Evolutionary conservation across 345 rosid species (phyloP).

Genomic region (Ailanthus altissimus): DNA sequence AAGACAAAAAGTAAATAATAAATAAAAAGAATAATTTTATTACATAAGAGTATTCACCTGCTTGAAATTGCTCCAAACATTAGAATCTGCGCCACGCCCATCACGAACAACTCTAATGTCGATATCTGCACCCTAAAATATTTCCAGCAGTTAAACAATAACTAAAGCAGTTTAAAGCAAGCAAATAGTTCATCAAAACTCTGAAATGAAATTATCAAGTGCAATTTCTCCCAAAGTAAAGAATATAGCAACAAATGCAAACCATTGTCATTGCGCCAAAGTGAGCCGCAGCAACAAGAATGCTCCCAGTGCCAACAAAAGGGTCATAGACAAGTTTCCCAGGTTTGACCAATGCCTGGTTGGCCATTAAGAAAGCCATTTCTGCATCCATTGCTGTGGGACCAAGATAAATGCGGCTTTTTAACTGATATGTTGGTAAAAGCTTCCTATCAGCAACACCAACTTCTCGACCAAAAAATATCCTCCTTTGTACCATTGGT

Average conservation of each 20-base stretch:
- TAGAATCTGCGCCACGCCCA: slow-evolving; percentile 96
- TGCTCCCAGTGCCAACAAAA: slow-evolving; percentile 96
- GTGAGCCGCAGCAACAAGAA: slow-evolving; percentile 89
- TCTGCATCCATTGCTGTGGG: slow-evolving; percentile 99
- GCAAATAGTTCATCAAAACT: slow-evolving; percentile 9
- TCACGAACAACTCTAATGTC: slow-evolving; percentile 95
- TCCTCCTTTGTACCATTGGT: slow-evolving; percentile 64
- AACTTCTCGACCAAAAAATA: slow-evolving; percentile 89
- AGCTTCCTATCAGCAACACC: slow-evolving; percentile 92
- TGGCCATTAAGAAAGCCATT: slow-evolving; percentile 95
- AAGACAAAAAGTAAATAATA: too few species aligned
- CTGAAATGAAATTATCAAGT: neutral
- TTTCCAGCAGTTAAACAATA: slow-evolving; percentile 20
- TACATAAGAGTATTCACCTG: slow-evolving; percentile 53
- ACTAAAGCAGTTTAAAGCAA: neutral
- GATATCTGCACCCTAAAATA: slow-evolving; percentile 88
- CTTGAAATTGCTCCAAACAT: slow-evolving; percentile 98
- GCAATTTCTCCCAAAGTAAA: neutral
- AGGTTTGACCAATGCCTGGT: slow-evolving; percentile 76
- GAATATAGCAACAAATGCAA: slow-evolving; percentile 19
- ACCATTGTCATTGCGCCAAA: slow-evolving; percentile 96
- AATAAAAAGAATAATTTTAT: neutral
- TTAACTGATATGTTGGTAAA: slow-evolving; percentile 80
- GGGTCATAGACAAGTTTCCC: slow-evolving; percentile 94
- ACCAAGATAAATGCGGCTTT: slow-evolving; percentile 84